Evolutionary conservation across 164 flowering plant genomes (phyloP).

Genomic region (Malania oleifera): DNA sequence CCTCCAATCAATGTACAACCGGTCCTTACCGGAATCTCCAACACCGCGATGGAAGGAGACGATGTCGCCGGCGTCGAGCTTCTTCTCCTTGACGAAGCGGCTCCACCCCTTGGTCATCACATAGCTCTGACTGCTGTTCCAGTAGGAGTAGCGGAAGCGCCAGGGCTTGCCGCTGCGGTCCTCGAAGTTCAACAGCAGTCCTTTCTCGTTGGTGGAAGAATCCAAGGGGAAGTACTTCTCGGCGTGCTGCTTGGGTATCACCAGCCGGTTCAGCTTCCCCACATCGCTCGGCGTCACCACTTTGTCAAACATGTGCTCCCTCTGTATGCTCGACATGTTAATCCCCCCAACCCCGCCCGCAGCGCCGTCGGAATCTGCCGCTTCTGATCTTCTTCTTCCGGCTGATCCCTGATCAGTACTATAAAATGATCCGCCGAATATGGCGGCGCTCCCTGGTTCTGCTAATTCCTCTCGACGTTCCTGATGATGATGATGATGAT

Average conservation of each 20-base stretch:
- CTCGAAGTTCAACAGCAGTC: slow-evolving; percentile 74
- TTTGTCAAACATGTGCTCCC: slow-evolving; percentile 94
- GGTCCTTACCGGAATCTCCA: slow-evolving; percentile 45
- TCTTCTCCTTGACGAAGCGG: slow-evolving; percentile 92
- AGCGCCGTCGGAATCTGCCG: slow-evolving; percentile 3
- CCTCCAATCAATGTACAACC: slow-evolving; percentile 79
- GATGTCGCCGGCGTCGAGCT: slow-evolving; percentile 84
- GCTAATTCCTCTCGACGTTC: too few species aligned
- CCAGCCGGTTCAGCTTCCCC: slow-evolving; percentile 86
- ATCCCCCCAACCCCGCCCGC: slow-evolving; percentile 10
- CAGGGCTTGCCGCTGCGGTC: slow-evolving; percentile 79
- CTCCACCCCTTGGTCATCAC: slow-evolving; percentile 99
- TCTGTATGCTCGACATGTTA: slow-evolving; percentile 26
- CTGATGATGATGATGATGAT: too few species aligned
- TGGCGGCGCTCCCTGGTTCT: too few species aligned
- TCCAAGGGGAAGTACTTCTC: slow-evolving; percentile 92
- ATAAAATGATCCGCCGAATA: too few species aligned
- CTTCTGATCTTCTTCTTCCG: neutral
- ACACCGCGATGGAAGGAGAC: slow-evolving; percentile 80
- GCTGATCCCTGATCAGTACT: neutral
- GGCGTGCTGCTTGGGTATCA: slow-evolving; percentile 95
- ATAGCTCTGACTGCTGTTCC: slow-evolving; percentile 99
- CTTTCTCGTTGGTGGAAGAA: slow-evolving; percentile 64
- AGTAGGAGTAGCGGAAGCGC: slow-evolving; percentile 90
- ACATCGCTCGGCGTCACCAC: slow-evolving; percentile 96